These are phyloP conservation scores for Russula dissimulans DNA, from an alignment of 768 basidiomycete species.

Conservation along the genomic window DNA sequence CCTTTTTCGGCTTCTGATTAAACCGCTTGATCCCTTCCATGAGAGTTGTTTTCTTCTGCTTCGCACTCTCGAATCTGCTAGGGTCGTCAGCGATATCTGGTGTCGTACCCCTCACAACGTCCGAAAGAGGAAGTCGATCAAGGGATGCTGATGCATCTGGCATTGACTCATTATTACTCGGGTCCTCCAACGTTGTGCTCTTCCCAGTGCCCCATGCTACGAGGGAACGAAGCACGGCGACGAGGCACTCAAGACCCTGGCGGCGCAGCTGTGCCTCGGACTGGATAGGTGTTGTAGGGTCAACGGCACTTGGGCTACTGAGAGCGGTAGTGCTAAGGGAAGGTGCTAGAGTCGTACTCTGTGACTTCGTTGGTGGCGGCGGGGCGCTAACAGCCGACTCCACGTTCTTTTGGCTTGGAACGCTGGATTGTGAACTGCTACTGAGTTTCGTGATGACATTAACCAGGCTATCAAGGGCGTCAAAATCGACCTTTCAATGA, in stretches of 20 bases:
- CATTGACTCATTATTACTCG: constrained; percentile 26
- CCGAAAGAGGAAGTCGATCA: constrained; percentile 39
- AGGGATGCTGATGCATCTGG: constrained; percentile 50
- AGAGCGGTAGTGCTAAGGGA: constrained; percentile 60
- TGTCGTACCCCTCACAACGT: constrained; percentile 56
- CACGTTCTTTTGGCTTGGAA: constrained; percentile 38
- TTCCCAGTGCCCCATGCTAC: constrained; percentile 79
- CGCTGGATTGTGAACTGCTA: constrained; percentile 35
- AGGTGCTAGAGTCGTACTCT: constrained; percentile 41
- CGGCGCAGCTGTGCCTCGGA: constrained; percentile 79
- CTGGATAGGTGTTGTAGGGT: constrained; percentile 56
- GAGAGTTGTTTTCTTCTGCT: constrained; percentile 91
- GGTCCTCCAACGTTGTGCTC: constrained; percentile 33
- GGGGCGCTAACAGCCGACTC: constrained; percentile 57
- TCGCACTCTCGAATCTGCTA: constrained; percentile 85
- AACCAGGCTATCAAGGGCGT: constrained; percentile 50
- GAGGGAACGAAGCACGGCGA: constrained; percentile 78
- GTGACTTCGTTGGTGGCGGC: constrained; percentile 41
- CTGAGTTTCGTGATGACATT: constrained; percentile 94
- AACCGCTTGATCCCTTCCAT: constrained; percentile 96
- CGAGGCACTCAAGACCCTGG: constrained; percentile 93
- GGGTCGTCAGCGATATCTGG: constrained; percentile 88
- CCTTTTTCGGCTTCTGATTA: constrained; percentile 97
- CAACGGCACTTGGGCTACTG: constrained; percentile 55
- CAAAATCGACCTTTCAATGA: neutral